Percentiles rank a stretch among this genome's conserved stretches.
phyloP scores from a whole-genome alignment of 2,329 filamentous ascomycete species.

The Aureobasidium melanogenum region DNA sequence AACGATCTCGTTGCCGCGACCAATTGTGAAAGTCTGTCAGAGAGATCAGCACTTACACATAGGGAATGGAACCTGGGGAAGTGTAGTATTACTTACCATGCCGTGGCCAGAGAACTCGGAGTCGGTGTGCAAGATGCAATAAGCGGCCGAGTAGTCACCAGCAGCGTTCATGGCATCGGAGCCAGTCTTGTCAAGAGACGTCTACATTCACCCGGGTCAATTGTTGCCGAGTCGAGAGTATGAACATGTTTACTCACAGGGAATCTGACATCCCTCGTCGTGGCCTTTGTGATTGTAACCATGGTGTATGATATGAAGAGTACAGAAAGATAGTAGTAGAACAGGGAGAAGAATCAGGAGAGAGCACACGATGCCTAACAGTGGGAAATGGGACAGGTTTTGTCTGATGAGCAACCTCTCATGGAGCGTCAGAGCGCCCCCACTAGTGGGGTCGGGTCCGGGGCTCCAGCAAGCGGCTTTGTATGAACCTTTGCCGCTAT shows the following conservation, averaged over 20 bases:
- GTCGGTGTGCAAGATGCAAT: slow-evolving; percentile 82
- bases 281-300: slow-evolving; percentile 38
- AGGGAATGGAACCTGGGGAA: not conserved
- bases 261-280: slow-evolving; percentile 42
- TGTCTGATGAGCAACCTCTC: not conserved
- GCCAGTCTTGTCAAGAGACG: slow-evolving; percentile 92
- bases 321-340: not conserved
- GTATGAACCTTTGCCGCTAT: slow-evolving; percentile 9
- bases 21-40: slow-evolving; percentile 63
- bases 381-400: slow-evolving; percentile 8
- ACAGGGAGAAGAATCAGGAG: not conserved
- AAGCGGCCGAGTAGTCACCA: slow-evolving; percentile 87
- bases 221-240: not conserved
- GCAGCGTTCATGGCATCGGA: slow-evolving; percentile 96
- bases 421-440: slow-evolving; percentile 2
- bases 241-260: slow-evolving; percentile 27
- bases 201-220: slow-evolving; percentile 34
- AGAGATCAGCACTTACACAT: not conserved
- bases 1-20: slow-evolving; percentile 86
- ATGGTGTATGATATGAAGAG: slow-evolving; percentile 21
- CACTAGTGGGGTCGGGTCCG: slow-evolving; percentile 9
- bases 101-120: slow-evolving; percentile 63
- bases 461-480: slow-evolving; percentile 1
- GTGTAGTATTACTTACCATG: slow-evolving; percentile 48
- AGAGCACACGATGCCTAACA: not conserved